These are phyloP conservation scores for Setaria viridis DNA, from an alignment of 202 grass and related monocot species.

Conservation along the genomic window DNA sequence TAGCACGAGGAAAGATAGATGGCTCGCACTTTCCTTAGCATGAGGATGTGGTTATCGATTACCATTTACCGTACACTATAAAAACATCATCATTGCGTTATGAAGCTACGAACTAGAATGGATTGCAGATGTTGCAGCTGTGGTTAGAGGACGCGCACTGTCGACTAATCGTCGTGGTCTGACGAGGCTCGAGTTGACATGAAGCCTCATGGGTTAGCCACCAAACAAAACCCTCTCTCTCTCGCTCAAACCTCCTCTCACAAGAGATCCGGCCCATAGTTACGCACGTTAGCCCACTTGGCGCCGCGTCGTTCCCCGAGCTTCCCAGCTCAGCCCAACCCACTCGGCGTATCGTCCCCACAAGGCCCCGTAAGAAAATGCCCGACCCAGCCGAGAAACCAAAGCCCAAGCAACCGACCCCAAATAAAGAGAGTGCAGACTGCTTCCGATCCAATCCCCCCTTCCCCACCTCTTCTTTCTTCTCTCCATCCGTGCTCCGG, in stretches of 20 bases:
- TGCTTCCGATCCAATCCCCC: too few species aligned
- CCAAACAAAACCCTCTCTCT: neutral
- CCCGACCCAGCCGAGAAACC: too few species aligned
- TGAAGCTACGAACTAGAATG: neutral
- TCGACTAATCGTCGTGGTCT: neutral
- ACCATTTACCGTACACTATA: neutral
- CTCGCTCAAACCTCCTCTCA: too few species aligned
- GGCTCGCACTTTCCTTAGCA: neutral
- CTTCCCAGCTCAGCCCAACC: neutral
- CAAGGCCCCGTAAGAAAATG: too few species aligned
- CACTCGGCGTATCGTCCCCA: too few species aligned
- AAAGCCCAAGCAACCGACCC: too few species aligned
- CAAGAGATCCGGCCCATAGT: neutral
- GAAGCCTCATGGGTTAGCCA: neutral
- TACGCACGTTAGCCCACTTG: neutral
- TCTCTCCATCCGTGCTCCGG: neutral
- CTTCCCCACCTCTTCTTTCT: neutral
- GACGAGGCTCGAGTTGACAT: neutral
- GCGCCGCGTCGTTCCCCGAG: too few species aligned
- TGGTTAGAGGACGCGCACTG: neutral
- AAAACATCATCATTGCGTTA: constrained; percentile 1
- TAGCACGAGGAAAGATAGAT: neutral
- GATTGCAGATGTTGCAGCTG: neutral
- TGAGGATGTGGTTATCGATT: neutral
- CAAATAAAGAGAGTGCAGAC: too few species aligned